Base-by-base conservation (phyloP, 345 rosid species). In the Linum lewisii region DNA sequence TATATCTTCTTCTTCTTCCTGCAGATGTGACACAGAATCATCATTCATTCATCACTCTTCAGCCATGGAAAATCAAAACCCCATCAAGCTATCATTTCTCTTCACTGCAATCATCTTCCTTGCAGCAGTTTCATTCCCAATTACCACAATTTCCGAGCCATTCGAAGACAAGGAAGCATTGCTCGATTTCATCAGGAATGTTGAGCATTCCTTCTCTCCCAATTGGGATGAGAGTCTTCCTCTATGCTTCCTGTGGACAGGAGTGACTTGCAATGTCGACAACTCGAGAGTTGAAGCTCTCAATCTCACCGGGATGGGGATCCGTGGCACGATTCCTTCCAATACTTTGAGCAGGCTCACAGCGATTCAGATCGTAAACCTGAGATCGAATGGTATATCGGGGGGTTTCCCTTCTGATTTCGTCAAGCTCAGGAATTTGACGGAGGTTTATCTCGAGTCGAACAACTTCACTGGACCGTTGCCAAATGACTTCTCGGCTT, bases 371-470 rank as follows among this genome's bases (percentile, higher is more conserved):
- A 57, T 57, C 7, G 45, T 57, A 6, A 57, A 45, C 45, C 60
- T 57, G 7, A 57, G 60, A 34, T 57, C 60, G 18, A 57, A 57
- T 20, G 36, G 21, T 11, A 25, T 57, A 14, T 57, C 60, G 18
- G 60, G 60, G 6, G 32, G 20, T 57, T 57, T 57, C 60, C 60
- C 60, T 26, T 16, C 45, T 29, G 60, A 57, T 25, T 26, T 57
- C 42, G 18, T 45, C 60, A 32, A 57, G 44, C 45, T 57, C 10
- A 34, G 10, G 19, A 57, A 57, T 45, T 29, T 57, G 36, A 57
- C 60, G 2, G 18, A 45, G 3, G 45, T 57, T 19, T 57, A 57
- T 10, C 60, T 57, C 2, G 42, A 57, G n/a, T 57, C 21, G 10
- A 57, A 57, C 36, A 57, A 57, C 23, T 57, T 57, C 21, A 23